Evolutionary conservation across 371 early-diverging fungal genomes (phyloP).

Genomic region (Circinella minor): DNA sequence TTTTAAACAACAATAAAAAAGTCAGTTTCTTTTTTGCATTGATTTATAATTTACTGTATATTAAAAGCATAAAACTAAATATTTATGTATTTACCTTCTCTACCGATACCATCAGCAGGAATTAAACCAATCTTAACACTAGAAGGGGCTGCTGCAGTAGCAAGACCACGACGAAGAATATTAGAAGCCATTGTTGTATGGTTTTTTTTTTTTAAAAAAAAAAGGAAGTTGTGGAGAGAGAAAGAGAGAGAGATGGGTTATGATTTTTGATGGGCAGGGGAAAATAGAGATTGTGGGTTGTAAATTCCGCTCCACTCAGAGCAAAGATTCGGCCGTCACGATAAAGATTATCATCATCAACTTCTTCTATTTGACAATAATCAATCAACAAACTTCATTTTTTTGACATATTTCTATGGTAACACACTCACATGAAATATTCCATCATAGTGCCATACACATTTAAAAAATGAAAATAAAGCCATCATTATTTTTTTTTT

Average conservation of each 20-base stretch:
- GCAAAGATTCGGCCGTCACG: background rate
- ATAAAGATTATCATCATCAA: background rate
- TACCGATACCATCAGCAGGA: slow-evolving; percentile 95
- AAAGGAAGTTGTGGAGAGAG: background rate
- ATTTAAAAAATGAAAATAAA: too few species aligned
- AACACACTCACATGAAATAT: too few species aligned
- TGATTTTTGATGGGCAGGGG: background rate
- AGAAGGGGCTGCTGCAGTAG: slow-evolving; percentile 47
- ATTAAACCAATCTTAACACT: slow-evolving; percentile 87
- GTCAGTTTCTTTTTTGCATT: background rate
- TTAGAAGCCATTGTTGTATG: slow-evolving; percentile 37
- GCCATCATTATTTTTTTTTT: too few species aligned
- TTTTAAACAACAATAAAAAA: background rate
- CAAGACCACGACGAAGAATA: slow-evolving; percentile 58
- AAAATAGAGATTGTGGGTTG: background rate
- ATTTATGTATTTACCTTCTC: slow-evolving; percentile 63
- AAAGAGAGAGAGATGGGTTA: background rate
- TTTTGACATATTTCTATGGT: background rate
- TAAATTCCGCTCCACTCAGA: background rate
- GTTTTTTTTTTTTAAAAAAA: background rate
- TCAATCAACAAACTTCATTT: background rate
- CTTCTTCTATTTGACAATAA: too few species aligned
- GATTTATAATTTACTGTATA: background rate
- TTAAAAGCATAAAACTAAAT: background rate
- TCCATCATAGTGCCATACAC: too few species aligned